Conservation (phyloP, 1,139 yeast genomes). For the Entelexis paramagnoliae region DNA sequence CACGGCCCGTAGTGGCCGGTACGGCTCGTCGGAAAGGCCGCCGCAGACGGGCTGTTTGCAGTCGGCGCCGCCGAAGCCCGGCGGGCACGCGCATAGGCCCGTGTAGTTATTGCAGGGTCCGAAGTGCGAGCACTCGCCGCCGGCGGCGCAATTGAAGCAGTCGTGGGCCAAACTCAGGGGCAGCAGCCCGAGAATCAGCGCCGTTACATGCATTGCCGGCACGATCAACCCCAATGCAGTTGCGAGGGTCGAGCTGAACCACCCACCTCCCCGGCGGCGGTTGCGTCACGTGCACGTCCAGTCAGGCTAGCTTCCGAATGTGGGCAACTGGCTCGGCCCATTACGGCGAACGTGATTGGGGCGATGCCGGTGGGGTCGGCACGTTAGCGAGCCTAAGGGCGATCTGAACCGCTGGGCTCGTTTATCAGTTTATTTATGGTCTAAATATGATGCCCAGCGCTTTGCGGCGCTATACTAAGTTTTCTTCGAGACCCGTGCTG, state of each 20-base stretch:
- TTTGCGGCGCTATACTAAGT: too few relatives aligned
- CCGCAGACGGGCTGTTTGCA: slow-evolving; percentile 90
- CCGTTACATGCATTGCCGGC: background rate
- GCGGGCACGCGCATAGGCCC: slow-evolving; percentile 85
- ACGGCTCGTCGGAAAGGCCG: slow-evolving; percentile 50
- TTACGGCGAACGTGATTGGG: background rate
- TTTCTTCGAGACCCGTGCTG: too few relatives aligned
- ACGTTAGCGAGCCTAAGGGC: too few relatives aligned
- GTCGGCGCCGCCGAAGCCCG: slow-evolving; percentile 89
- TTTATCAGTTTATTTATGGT: too few relatives aligned
- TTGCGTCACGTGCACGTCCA: background rate
- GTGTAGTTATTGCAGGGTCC: slow-evolving; percentile 76
- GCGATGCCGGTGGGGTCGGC: too few relatives aligned
- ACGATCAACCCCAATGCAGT: too few relatives aligned
- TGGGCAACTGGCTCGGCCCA: background rate
- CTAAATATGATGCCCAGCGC: too few relatives aligned
- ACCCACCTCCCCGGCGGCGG: too few relatives aligned
- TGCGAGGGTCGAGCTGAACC: too few relatives aligned
- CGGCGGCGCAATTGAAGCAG: slow-evolving; percentile 83
- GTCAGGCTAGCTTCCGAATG: background rate
- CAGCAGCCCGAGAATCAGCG: background rate
- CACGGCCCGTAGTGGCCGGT: slow-evolving; percentile 51
- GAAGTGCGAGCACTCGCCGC: slow-evolving; percentile 81
- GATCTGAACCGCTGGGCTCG: too few relatives aligned
- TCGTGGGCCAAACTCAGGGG: slow-evolving; percentile 15